A percentile compares a stretch with the other conserved stretches of the same genome.
These are phyloP conservation scores for Prasinococcaceae sp. DNA, from an alignment of 139 green algal species.

Conservation along the genomic window DNA sequence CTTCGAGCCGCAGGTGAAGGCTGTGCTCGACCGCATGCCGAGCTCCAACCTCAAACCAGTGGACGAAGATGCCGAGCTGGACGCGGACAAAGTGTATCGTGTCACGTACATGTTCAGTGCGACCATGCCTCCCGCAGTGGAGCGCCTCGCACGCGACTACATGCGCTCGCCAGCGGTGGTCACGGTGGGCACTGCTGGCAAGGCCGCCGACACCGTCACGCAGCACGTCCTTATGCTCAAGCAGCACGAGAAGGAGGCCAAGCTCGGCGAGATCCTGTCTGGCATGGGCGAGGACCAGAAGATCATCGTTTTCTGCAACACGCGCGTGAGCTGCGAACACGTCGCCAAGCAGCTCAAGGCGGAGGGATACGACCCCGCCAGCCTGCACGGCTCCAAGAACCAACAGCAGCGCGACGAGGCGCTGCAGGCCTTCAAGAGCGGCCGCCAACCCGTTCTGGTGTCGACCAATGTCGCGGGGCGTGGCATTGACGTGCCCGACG, in stretches of 20 bases:
- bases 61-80: conserved; percentile 50
- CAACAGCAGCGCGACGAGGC: conserved; percentile 70
- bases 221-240: conserved; percentile 63
- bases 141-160: conserved; percentile 59
- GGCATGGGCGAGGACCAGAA: conserved; percentile 40
- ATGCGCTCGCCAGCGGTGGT: conserved; percentile 49
- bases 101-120: conserved; percentile 99
- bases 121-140: conserved; percentile 86
- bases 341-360: conserved; percentile 53
- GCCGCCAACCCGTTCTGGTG: conserved; percentile 50
- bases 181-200: conserved; percentile 75
- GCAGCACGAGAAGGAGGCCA: conserved; percentile 21
- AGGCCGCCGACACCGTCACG: conserved; percentile 72
- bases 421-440: neutral
- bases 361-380: conserved; percentile 45
- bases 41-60: conserved; percentile 76
- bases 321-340: conserved; percentile 68
- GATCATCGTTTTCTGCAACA: conserved; percentile 96
- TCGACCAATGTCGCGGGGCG: conserved; percentile 94
- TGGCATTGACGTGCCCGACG: conserved; percentile 86
- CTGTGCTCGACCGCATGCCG: conserved; percentile 74
- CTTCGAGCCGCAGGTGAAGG: conserved; percentile 81
- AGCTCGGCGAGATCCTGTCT: conserved; percentile 14
- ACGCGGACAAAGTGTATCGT: conserved; percentile 50
- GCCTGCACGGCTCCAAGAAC: conserved; percentile 82